These are phyloP conservation scores for Fraxinus americana DNA, from an alignment of 257 asterid genomes.

Conservation along the genomic window DNA sequence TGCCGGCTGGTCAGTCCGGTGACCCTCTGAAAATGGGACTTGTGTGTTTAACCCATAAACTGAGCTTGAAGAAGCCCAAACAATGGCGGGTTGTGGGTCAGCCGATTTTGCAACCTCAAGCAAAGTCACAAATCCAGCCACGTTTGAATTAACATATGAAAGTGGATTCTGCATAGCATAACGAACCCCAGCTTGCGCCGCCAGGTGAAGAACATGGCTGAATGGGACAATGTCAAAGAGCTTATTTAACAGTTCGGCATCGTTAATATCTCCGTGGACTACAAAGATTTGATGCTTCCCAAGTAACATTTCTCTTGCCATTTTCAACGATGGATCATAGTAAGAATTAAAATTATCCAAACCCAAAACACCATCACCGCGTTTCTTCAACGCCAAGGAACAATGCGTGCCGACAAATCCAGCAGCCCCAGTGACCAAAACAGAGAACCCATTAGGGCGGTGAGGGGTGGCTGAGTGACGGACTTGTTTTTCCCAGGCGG, in stretches of 20 bases:
- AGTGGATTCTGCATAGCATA: conserved; percentile 94
- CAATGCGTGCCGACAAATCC: conserved; percentile 94
- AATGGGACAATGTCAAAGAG: conserved; percentile 84
- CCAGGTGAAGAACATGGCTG: conserved; percentile 79
- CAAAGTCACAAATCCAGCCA: conserved; percentile 81
- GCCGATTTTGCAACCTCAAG: conserved; percentile 75
- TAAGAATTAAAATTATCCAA: conserved; percentile 87
- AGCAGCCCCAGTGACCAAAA: conserved; percentile 88
- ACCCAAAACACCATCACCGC: conserved; percentile 93
- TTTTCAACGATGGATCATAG: conserved; percentile 76
- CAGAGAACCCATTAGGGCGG: conserved; percentile 78
- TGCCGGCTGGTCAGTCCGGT: conserved; percentile 82
- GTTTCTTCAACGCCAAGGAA: conserved; percentile 69
- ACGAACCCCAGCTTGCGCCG: conserved; percentile 98
- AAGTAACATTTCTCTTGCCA: conserved; percentile 60
- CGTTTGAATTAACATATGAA: conserved; percentile 69
- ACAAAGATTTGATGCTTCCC: conserved; percentile 50
- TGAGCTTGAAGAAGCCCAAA: conserved; percentile 93
- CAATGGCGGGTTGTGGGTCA: conserved; percentile 93
- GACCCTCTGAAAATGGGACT: conserved; percentile 72
- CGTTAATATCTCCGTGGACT: conserved; percentile 80
- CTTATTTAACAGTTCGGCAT: conserved; percentile 51
- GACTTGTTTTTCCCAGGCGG: conserved; percentile 80
- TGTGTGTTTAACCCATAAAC: conserved; percentile 79
- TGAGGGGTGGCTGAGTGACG: conserved; percentile 86